Evolutionary conservation across 2,329 filamentous ascomycete genomes (phyloP).

Genomic region (Curvularia hawaiiensis): DNA sequence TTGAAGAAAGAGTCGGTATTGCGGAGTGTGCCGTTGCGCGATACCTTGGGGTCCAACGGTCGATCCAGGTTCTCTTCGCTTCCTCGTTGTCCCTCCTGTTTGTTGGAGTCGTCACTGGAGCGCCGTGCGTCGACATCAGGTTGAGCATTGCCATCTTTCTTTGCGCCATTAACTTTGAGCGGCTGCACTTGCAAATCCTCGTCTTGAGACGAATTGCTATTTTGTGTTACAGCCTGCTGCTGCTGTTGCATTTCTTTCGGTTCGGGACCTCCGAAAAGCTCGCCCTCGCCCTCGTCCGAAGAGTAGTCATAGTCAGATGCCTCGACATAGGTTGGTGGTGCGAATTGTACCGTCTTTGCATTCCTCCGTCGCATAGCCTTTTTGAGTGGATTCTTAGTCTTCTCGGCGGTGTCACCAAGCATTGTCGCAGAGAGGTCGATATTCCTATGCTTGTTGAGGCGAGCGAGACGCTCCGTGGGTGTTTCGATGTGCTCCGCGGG

Average conservation of each 20-base stretch:
- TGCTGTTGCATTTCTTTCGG: slow-evolving; percentile 37
- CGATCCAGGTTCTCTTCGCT: slow-evolving; percentile 71
- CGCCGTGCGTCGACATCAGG: slow-evolving; percentile 33
- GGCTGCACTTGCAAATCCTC: slow-evolving; percentile 45
- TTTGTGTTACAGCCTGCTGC: slow-evolving; percentile 29
- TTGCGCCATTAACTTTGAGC: slow-evolving; percentile 42
- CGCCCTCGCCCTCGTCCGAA: slow-evolving; percentile 70
- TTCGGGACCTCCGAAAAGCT: slow-evolving; percentile 45
- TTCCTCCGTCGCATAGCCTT: slow-evolving; percentile 82
- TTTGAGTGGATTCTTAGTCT: slow-evolving; percentile 81
- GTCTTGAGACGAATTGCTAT: slow-evolving; percentile 51
- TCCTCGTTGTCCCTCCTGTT: slow-evolving; percentile 56
- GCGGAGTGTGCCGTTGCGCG: slow-evolving; percentile 82
- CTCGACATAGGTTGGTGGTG: slow-evolving; percentile 84
- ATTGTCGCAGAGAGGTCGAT: slow-evolving; percentile 81
- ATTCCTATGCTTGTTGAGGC: slow-evolving; percentile 96
- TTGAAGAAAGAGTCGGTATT: slow-evolving; percentile 98
- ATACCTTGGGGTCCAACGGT: slow-evolving; percentile 53
- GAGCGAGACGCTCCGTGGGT: slow-evolving; percentile 88
- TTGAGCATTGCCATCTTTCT: slow-evolving; percentile 33
- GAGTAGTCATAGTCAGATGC: slow-evolving; percentile 88
- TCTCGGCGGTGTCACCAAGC: slow-evolving; percentile 75
- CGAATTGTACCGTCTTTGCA: slow-evolving; percentile 85
- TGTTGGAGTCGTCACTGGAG: slow-evolving; percentile 46
- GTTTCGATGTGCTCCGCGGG: slow-evolving; percentile 99